Evolutionary conservation across 164 flowering plant species (phyloP), one percentile per base, ranked within the genome.

Genomic region (Stephania japonica): DNA sequence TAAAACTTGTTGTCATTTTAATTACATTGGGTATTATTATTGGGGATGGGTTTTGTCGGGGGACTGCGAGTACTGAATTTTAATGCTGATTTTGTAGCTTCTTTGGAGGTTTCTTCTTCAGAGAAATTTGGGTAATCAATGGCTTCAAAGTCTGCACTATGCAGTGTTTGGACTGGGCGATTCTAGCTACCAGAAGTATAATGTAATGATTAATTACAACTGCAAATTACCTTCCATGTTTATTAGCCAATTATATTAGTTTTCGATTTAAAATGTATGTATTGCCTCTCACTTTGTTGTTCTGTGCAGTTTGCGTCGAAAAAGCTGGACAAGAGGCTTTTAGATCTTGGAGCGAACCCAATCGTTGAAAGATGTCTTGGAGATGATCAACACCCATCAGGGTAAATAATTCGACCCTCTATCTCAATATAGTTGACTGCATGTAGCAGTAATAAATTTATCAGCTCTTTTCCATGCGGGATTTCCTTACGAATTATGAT

Each of bases 91-190:
- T 68, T 32, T 83, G 69, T 74, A 95, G 99, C 91, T 38, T 7
- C 90, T 90, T 80, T 93, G 98, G 98, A 93, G 77, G 84, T 90
- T 80, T 80, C 90, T 93, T 78, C 80, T 91, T 81, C 97, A 86
- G 78, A 89, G 78, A 82, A 83, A 83, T 80, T 83, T 96, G 24
- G 65, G 84, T 67, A 73, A 70, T 56, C 71, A 83, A 50, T 96
- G 95, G 98, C 83, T 96, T 72, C 78, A 81, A 73, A 88, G 92
- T 77, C 87, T 93, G 71, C 78, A 77, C 38, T 93, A 88, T 85
- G 93, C 95, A 10, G 94, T 93, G 27, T 96, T 96, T 86, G 99
- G 99, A 69, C 80, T 96, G 85, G 99, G 98, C 12, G 99, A 96
- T 80, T 96, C 99, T 72, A 85, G 94, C 65, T 93, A 96, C 84